These are phyloP conservation scores for Picochlorum sp. DNA, from an alignment of 139 green algal genomes.

Conservation along the genomic window DNA sequence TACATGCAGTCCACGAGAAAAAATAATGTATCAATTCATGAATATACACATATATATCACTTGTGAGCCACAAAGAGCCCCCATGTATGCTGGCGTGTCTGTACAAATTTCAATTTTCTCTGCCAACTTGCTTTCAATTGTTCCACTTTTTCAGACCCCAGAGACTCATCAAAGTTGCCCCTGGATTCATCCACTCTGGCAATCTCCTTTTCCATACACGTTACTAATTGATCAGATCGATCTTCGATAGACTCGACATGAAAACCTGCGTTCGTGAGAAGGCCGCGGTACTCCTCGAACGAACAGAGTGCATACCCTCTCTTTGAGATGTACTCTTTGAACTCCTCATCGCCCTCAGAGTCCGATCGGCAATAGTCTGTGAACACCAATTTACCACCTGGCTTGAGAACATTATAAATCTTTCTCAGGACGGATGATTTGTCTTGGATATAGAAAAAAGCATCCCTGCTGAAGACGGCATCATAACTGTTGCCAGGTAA, in stretches of 20 bases:
- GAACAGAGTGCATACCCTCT: constrained; percentile 57
- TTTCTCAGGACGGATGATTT: constrained; percentile 57
- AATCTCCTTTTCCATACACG: constrained; percentile 11
- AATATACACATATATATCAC: not conserved
- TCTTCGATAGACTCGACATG: constrained; percentile 28
- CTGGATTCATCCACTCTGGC: constrained; percentile 15
- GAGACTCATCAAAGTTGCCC: constrained; percentile 31
- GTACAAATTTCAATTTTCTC: constrained; percentile 58
- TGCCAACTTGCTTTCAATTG: constrained; percentile 32
- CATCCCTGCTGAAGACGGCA: constrained; percentile 60
- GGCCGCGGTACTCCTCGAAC: constrained; percentile 32
- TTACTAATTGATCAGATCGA: not conserved
- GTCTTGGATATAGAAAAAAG: constrained; percentile 72
- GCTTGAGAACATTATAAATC: constrained; percentile 53
- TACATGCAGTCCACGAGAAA: not conserved
- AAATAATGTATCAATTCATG: constrained; percentile 13
- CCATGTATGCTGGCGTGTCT: constrained; percentile 56
- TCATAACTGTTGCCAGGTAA: constrained; percentile 49
- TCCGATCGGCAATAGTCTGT: constrained; percentile 69
- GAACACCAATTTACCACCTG: constrained; percentile 66
- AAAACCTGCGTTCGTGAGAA: constrained; percentile 59
- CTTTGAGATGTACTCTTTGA: constrained; percentile 54
- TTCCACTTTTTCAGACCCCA: constrained; percentile 4
- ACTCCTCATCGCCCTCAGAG: constrained; percentile 3
- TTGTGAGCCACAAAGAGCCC: constrained; percentile 41